phyloP scores from a whole-genome alignment of 257 asterid species.

The Solanum piurae region DNA sequence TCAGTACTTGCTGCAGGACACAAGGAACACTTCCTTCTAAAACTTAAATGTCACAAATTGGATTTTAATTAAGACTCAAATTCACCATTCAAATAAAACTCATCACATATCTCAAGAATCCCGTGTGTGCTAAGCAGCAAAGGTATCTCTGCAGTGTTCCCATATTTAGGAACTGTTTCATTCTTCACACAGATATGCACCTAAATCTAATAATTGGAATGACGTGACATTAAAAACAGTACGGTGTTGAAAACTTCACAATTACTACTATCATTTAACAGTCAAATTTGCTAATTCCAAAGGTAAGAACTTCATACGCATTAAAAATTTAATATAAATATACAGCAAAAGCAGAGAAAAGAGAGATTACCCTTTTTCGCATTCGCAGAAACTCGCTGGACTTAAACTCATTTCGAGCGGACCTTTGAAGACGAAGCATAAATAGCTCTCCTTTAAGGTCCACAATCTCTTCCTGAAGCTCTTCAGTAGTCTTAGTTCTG shows the following conservation, averaged over 20 bases:
- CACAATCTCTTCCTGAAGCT: conserved; percentile 64
- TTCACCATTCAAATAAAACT: not conserved
- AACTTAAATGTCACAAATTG: not conserved
- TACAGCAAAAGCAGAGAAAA: not conserved
- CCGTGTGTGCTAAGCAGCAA: not conserved
- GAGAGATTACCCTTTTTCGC: conserved; percentile 66
- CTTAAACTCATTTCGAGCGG: conserved; percentile 88
- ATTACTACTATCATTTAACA: not conserved
- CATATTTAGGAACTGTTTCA: not conserved
- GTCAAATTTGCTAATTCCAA: not conserved
- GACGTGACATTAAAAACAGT: not conserved
- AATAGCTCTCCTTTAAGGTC: conserved; percentile 80
- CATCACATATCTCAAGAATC: not conserved
- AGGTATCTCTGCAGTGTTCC: not conserved
- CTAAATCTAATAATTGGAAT: not conserved
- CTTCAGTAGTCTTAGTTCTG: conserved; percentile 59
- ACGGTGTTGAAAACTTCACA: not conserved
- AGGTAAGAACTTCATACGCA: not conserved
- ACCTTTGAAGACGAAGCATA: conserved; percentile 92
- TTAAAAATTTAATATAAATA: not conserved
- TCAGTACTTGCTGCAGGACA: not conserved
- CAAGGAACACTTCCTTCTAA: not conserved
- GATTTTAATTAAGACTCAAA: not conserved
- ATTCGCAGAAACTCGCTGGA: conserved; percentile 79
- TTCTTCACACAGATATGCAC: not conserved